phyloP scores from a whole-genome alignment of 73 alveolate genomes.

The Tetrahymena elliotti region DNA sequence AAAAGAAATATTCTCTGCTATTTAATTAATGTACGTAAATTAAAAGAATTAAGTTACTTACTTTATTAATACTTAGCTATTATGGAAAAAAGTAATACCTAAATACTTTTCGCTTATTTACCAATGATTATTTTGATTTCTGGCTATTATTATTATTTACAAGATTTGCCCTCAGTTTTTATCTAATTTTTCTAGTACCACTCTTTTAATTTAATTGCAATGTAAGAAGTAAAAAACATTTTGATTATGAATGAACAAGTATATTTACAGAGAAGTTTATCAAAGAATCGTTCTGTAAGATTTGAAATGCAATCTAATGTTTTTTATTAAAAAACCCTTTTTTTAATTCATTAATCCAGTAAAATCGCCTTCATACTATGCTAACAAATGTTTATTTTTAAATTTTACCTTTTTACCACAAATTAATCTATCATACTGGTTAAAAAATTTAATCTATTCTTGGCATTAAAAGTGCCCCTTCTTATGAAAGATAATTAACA shows the following conservation, averaged over 20 bases:
- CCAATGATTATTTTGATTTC: background rate
- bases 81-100: background rate
- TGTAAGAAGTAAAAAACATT: background rate
- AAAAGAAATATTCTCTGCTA: background rate
- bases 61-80: no score
- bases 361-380: background rate
- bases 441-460: no score
- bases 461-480: no score
- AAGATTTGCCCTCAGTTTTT: background rate
- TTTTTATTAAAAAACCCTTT: no score
- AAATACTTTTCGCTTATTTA: background rate
- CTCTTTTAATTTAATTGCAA: background rate
- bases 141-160: background rate
- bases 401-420: background rate
- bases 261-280: no score
- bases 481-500: no score
- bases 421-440: background rate
- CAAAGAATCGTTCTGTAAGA: background rate
- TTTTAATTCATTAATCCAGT: background rate
- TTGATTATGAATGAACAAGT: background rate
- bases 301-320: background rate
- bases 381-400: background rate
- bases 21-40: no score
- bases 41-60: background rate
- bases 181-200: background rate